Percentiles rank a stretch among this genome's conserved stretches.
Conservation (phyloP, 495 filamentous ascomycete genomes). For the Annulohypoxylon bovei region DNA sequence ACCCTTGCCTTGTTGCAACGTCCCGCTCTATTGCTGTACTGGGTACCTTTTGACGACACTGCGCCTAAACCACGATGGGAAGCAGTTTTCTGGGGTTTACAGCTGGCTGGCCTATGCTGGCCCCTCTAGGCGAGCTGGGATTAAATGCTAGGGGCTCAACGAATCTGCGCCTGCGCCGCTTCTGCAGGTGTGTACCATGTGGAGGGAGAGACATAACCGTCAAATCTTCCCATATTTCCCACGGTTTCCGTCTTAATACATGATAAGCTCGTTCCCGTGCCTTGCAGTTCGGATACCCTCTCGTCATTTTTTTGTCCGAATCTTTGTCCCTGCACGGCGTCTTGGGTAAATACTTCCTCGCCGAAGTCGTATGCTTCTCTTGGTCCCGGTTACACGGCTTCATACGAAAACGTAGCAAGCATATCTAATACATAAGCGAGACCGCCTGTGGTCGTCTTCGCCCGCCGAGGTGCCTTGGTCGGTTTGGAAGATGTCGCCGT, state of each 20-base stretch:
- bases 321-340: conserved; percentile 28
- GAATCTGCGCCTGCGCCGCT: conserved; percentile 41
- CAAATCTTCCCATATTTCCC: conserved; percentile 34
- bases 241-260: conserved; percentile 41
- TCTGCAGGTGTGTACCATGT: conserved; percentile 45
- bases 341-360: conserved; percentile 44
- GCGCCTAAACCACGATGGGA: conserved; percentile 44
- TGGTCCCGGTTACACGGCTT: conserved; percentile 39
- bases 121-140: conserved; percentile 26
- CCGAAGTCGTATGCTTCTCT: conserved; percentile 40
- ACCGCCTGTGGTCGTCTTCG: conserved; percentile 19
- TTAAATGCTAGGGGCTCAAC: conserved; percentile 40
- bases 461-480: conserved; percentile 33
- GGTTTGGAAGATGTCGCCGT: conserved; percentile 56
- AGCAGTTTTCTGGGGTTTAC: conserved; percentile 46
- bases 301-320: conserved; percentile 41
- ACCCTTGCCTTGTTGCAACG: conserved; percentile 27
- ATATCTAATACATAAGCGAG: conserved; percentile 38
- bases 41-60: conserved; percentile 29
- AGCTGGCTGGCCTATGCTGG: conserved; percentile 20
- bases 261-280: conserved; percentile 48
- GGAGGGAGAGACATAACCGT: conserved; percentile 33
- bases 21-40: conserved; percentile 25
- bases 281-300: conserved; percentile 48
- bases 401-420: conserved; percentile 25